Conservation (phyloP, 768 basidiomycete genomes). For the Hydnum rufescens region DNA sequence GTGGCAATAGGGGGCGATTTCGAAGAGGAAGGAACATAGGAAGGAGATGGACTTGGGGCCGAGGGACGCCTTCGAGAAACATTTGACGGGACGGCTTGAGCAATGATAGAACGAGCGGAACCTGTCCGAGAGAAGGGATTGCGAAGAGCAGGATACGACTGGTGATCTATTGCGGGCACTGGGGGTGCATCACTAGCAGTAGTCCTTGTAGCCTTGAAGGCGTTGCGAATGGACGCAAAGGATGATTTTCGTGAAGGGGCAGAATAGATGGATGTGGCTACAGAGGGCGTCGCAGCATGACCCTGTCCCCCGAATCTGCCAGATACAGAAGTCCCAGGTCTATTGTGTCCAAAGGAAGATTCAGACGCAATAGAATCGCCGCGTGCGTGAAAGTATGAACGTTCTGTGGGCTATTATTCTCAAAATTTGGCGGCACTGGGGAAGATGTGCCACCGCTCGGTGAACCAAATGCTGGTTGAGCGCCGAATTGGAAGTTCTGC, state of each 20-base stretch:
- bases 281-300: constrained; percentile 3
- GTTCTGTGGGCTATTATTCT: constrained; percentile 8
- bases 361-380: constrained; percentile 66
- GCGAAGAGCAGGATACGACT: constrained; percentile 44
- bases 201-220: constrained; percentile 51
- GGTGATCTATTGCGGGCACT: constrained; percentile 49
- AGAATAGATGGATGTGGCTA: constrained; percentile 23
- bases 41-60: background rate
- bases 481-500: constrained; percentile 15
- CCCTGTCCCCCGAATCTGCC: constrained; percentile 4
- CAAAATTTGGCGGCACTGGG: constrained; percentile 22
- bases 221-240: constrained; percentile 71
- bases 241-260: constrained; percentile 63
- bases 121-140: constrained; percentile 71
- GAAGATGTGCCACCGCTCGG: constrained; percentile 14
- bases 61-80: background rate
- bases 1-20: background rate
- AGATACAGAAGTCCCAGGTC: constrained; percentile 21
- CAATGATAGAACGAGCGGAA: constrained; percentile 39
- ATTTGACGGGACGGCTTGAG: background rate
- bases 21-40: background rate
- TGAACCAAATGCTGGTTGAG: constrained; percentile 2
- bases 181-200: constrained; percentile 36
- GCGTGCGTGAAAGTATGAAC: constrained; percentile 52
- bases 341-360: constrained; percentile 40